Percentiles rank a stretch among this genome's conserved stretches.
Conservation (phyloP, 208 protist species). For the Crithidia expoeki region DNA sequence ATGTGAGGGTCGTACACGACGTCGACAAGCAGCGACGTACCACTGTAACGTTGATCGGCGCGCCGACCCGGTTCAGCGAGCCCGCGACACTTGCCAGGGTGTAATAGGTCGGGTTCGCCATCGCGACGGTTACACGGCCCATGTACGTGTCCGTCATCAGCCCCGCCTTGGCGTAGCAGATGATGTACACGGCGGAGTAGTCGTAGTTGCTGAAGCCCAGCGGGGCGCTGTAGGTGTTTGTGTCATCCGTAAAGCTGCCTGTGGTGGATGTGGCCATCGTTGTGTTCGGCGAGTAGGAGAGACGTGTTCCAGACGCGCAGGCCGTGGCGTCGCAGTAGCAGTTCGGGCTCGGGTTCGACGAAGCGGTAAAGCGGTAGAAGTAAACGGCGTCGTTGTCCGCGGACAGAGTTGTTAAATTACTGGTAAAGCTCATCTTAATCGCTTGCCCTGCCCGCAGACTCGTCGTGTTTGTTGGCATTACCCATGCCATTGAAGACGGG, state of each 20-base stretch:
- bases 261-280: conserved; percentile 29
- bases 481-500: conserved; percentile 48
- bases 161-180: conserved; percentile 70
- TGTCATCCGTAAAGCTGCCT: conserved; percentile 18
- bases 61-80: conserved; percentile 53
- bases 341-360: conserved; percentile 42
- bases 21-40: conserved; percentile 50
- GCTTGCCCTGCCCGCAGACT: conserved; percentile 54
- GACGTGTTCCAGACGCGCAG: conserved; percentile 47
- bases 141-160: conserved; percentile 64
- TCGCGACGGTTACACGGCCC: conserved; percentile 59
- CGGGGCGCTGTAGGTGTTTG: conserved; percentile 43
- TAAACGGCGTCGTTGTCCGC: conserved; percentile 57
- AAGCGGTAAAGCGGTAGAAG: conserved; percentile 75
- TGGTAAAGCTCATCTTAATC: conserved; percentile 51
- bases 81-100: conserved; percentile 50
- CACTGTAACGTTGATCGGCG: conserved; percentile 62
- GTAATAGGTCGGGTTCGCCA: conserved; percentile 90
- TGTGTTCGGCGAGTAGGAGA: conserved; percentile 39
- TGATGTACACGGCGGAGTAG: conserved; percentile 68
- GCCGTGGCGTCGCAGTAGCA: conserved; percentile 81
- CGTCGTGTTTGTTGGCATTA: conserved; percentile 15
- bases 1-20: conserved; percentile 44
- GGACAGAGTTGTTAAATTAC: conserved; percentile 42
- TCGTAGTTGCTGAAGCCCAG: conserved; percentile 83